A percentile compares a stretch with the other conserved stretches of the same genome.
phyloP scores from a whole-genome alignment of 208 protist species.

The Leishmania arabica region DNA sequence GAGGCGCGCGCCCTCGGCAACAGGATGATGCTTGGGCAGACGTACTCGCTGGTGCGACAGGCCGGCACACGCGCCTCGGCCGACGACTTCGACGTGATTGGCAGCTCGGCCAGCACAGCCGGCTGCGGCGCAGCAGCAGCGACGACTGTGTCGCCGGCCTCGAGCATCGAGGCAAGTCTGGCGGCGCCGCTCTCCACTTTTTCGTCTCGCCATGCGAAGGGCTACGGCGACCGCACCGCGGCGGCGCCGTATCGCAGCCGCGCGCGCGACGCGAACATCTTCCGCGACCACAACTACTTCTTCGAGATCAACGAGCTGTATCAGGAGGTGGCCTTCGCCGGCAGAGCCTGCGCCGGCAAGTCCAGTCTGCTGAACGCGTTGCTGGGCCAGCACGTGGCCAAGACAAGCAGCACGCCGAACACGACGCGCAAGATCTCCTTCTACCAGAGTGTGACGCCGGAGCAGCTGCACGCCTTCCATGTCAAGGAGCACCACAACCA shows the following conservation, averaged over 20 bases:
- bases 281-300: slow-evolving; percentile 88
- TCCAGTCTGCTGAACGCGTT: slow-evolving; percentile 88
- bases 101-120: background rate
- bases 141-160: slow-evolving; percentile 17
- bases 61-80: slow-evolving; percentile 50
- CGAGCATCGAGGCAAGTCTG: slow-evolving; percentile 20
- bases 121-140: background rate
- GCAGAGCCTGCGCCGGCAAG: slow-evolving; percentile 85
- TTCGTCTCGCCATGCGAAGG: background rate
- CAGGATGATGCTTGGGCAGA: slow-evolving; percentile 72
- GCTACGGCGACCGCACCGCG: background rate
- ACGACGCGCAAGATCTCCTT: slow-evolving; percentile 86
- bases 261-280: slow-evolving; percentile 60
- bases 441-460: slow-evolving; percentile 86
- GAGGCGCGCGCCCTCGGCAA: slow-evolving; percentile 70
- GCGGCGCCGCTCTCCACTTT: slow-evolving; percentile 1
- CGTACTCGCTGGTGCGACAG: slow-evolving; percentile 78
- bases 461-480: slow-evolving; percentile 77
- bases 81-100: slow-evolving; percentile 17
- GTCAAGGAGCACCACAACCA: slow-evolving; percentile 68
- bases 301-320: slow-evolving; percentile 93
- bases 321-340: slow-evolving; percentile 88
- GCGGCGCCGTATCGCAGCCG: slow-evolving; percentile 34
- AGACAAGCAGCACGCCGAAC: slow-evolving; percentile 88
- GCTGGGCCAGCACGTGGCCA: slow-evolving; percentile 74